Evolutionary conservation across 75 land plant species (phyloP).

Genomic region (Larix kaempferi): DNA sequence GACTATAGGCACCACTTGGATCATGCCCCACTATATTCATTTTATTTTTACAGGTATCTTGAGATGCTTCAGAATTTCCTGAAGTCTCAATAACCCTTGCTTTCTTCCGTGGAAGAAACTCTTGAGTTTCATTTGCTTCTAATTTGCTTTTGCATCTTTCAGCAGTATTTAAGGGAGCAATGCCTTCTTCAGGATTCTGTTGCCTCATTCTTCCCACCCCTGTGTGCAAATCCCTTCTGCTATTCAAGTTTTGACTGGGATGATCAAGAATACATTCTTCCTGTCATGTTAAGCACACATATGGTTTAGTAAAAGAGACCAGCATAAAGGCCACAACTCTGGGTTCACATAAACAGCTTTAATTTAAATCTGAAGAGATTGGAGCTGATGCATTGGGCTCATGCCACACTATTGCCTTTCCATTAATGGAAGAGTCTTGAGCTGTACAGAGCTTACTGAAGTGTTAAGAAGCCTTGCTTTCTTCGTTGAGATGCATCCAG

Average conservation of each 20-base stretch:
- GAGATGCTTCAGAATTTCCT: not conserved
- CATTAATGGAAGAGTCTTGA: not conserved
- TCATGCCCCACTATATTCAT: not conserved
- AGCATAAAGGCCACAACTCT: not conserved
- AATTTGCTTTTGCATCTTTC: constrained; percentile 1
- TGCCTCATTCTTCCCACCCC: not conserved
- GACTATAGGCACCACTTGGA: not conserved
- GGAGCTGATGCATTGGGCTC: not conserved
- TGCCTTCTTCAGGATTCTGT: not conserved
- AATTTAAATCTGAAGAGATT: not conserved
- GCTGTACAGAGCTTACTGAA: not conserved
- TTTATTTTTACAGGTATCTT: not conserved
- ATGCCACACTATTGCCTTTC: not conserved
- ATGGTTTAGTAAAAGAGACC: not conserved
- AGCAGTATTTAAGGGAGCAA: not conserved
- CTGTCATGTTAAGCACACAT: not conserved
- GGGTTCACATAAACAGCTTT: not conserved
- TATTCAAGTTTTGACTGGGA: not conserved
- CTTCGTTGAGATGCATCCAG: not conserved
- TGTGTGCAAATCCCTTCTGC: not conserved
- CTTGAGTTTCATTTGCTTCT: not conserved
- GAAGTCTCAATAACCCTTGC: not conserved
- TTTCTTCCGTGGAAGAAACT: constrained; percentile 4
- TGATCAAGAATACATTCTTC: not conserved
- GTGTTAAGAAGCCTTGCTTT: not conserved